Conservation (phyloP, 2,329 filamentous ascomycete species). For the Calonectria pseudoreteaudii region DNA sequence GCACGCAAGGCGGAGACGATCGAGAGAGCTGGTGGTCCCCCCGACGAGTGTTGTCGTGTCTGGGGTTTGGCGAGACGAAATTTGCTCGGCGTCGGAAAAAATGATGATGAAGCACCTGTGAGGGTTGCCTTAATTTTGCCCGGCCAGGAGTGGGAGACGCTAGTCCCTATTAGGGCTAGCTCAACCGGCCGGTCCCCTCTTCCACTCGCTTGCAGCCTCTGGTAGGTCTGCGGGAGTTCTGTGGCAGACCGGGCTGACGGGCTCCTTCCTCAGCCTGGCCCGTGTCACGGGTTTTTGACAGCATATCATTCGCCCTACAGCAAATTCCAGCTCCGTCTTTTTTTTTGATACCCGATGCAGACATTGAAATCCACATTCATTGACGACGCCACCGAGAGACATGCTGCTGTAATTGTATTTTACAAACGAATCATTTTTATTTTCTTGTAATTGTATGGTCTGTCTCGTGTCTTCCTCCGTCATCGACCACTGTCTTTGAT, state of each 20-base stretch:
- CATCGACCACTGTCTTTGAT: not conserved
- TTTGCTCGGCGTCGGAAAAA: constrained; percentile 57
- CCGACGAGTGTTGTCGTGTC: constrained; percentile 55
- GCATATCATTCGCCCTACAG: constrained; percentile 18
- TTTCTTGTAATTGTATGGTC: constrained; percentile 35
- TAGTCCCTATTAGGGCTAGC: constrained; percentile 47
- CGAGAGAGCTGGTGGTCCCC: constrained; percentile 45
- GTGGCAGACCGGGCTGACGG: constrained; percentile 11
- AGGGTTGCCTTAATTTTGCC: constrained; percentile 60
- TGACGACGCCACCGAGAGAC: not conserved
- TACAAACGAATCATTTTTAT: not conserved
- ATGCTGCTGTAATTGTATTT: constrained; percentile 18
- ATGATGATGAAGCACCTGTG: constrained; percentile 51
- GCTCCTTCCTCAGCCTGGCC: constrained; percentile 23
- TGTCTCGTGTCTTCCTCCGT: not conserved
- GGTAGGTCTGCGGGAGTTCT: constrained; percentile 28
- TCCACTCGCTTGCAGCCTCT: constrained; percentile 37
- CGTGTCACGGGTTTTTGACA: constrained; percentile 23
- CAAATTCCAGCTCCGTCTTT: constrained; percentile 1
- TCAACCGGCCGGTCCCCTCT: constrained; percentile 30
- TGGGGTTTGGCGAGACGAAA: constrained; percentile 57
- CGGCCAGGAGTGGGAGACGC: constrained; percentile 55
- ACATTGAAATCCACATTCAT: constrained; percentile 2
- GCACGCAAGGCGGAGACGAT: constrained; percentile 32
- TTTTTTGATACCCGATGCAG: constrained; percentile 9